Evolutionary conservation across 352 stramenopile genomes (phyloP).

Genomic region (Phytopythium ostracodes): DNA sequence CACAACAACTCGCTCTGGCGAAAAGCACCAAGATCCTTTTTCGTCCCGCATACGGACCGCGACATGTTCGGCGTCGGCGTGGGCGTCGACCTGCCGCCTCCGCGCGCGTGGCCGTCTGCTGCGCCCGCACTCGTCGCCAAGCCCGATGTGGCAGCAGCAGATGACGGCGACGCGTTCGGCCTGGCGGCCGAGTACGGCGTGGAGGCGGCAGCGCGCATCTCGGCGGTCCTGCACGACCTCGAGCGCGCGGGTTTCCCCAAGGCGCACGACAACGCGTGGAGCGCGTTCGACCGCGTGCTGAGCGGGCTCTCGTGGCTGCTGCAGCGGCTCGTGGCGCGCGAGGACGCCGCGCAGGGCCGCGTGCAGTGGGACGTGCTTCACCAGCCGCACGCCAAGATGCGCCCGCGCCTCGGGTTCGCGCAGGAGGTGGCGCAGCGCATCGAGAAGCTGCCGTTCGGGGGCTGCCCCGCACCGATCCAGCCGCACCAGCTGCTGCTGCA

Average conservation of each 20-base stretch:
- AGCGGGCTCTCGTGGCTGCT: conserved; percentile 57
- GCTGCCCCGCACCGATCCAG: conserved; percentile 37
- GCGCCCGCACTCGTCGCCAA: background rate
- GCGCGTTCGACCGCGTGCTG: conserved; percentile 62
- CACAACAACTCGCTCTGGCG: background rate
- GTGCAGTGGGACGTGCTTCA: conserved; percentile 69
- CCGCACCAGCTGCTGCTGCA: conserved; percentile 75
- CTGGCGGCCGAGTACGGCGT: conserved; percentile 28
- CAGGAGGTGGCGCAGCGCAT: conserved; percentile 52
- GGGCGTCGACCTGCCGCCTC: background rate
- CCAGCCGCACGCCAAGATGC: conserved; percentile 62
- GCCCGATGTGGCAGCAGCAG: background rate
- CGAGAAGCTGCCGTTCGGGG: conserved; percentile 24
- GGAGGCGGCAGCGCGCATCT: conserved; percentile 30
- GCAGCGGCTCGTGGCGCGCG: conserved; percentile 47
- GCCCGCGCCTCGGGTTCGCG: conserved; percentile 56
- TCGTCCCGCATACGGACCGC: background rate
- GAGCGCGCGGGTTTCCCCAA: conserved; percentile 42
- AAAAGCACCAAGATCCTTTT: background rate
- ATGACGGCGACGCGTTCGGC: conserved; percentile 18
- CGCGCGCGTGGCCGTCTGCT: background rate
- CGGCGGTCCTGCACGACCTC: conserved; percentile 25
- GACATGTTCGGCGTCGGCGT: conserved; percentile 1
- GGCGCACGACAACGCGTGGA: conserved; percentile 32
- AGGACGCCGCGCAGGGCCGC: conserved; percentile 31